Percentiles rank a stretch among this genome's conserved stretches.
Evolutionary conservation across 169 alveolate genomes (phyloP).

Genomic region (Miamiensis avidus): DNA sequence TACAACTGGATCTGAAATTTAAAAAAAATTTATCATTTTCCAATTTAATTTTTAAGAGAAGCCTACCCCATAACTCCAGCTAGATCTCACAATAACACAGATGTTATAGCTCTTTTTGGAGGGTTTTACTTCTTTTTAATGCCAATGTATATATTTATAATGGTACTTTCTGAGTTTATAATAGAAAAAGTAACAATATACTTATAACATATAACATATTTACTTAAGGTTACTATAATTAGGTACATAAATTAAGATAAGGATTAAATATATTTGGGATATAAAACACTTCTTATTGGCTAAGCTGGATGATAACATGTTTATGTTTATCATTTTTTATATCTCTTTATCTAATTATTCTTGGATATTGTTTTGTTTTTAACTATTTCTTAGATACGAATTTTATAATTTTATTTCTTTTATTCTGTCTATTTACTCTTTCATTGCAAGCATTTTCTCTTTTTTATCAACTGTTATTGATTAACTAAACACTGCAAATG

Average conservation of each 20-base stretch:
- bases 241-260: conserved; percentile 56
- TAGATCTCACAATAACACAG: too few species aligned
- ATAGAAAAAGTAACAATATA: conserved; percentile 68
- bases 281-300: conserved; percentile 37
- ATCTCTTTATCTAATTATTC: conserved; percentile 24
- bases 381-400: conserved; percentile 48
- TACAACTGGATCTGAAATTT: too few species aligned
- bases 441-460: conserved; percentile 45
- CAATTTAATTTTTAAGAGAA: too few species aligned
- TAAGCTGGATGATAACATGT: conserved; percentile 50
- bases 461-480: conserved; percentile 36
- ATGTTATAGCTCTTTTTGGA: too few species aligned
- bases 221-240: too few species aligned
- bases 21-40: too few species aligned
- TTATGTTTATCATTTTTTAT: conserved; percentile 25
- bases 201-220: too few species aligned
- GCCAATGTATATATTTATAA: too few species aligned
- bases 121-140: too few species aligned
- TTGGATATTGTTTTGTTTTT: conserved; percentile 26
- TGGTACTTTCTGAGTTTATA: conserved; percentile 54
- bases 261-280: conserved; percentile 59
- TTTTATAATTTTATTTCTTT: conserved; percentile 19
- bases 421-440: conserved; percentile 35
- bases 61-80: too few species aligned
- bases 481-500: conserved; percentile 37